phyloP scores from a whole-genome alignment of 1,139 yeast species.

The Zygotorulaspora mrakii region DNA sequence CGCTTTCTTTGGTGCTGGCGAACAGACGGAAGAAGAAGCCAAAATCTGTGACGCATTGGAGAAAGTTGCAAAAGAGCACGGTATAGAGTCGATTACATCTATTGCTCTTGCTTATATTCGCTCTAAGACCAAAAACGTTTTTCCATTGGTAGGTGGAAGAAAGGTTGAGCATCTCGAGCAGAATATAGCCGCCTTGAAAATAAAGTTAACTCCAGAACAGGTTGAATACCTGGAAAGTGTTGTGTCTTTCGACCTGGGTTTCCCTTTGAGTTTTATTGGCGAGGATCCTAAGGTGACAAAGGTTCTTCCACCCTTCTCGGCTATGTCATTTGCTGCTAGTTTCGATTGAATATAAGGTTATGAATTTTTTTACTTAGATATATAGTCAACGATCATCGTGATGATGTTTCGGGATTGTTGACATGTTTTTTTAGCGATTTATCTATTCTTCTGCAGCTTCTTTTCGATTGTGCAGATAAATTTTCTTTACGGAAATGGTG shows the following conservation, averaged over 20 bases:
- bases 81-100: conserved; percentile 17
- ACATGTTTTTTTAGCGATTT: no score
- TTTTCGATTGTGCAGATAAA: no score
- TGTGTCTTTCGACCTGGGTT: conserved; percentile 4
- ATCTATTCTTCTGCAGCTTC: no score
- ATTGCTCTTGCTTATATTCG: conserved; percentile 29
- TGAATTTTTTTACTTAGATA: no score
- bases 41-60: conserved; percentile 22
- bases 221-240: conserved; percentile 1
- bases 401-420: no score
- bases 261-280: conserved; percentile 4
- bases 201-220: conserved; percentile 5
- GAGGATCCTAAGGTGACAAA: conserved; percentile 4
- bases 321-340: conserved; percentile 2
- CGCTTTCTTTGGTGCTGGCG: conserved; percentile 10
- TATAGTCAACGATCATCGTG: no score
- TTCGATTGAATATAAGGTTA: no score
- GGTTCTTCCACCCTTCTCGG: conserved; percentile 5
- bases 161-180: conserved; percentile 13
- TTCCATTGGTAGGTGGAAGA: conserved; percentile 18
- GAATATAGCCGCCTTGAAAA: conserved; percentile 7
- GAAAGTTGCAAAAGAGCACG: conserved; percentile 24
- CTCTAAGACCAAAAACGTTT: conserved; percentile 24
- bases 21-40: conserved; percentile 16
- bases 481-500: no score